Evolutionary conservation across 1,284 basidiomycete genomes (phyloP).

Genomic region (Butyriboletus appendiculatus): DNA sequence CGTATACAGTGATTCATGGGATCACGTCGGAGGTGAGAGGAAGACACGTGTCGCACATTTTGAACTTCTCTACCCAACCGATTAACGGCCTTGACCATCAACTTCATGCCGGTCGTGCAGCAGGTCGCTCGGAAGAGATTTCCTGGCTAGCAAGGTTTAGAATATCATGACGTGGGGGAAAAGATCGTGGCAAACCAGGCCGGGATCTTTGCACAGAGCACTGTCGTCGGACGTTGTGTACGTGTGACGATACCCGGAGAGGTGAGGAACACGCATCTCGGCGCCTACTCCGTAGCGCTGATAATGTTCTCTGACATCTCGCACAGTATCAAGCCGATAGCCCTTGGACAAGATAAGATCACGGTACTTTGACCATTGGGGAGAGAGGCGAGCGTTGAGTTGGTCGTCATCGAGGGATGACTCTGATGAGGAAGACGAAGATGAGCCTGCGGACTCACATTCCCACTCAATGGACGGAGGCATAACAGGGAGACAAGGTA

Average conservation of each 20-base stretch:
- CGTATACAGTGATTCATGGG: constrained; percentile 76
- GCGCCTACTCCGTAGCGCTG: constrained; percentile 5
- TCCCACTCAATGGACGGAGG: constrained; percentile 32
- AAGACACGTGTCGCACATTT: constrained; percentile 55
- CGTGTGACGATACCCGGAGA: constrained; percentile 39
- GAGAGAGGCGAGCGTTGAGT: constrained; percentile 55
- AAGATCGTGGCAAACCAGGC: constrained; percentile 49
- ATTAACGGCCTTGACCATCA: constrained; percentile 71
- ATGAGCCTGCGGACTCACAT: constrained; percentile 28
- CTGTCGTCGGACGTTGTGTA: constrained; percentile 48
- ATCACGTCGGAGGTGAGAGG: constrained; percentile 50
- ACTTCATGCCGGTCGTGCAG: constrained; percentile 47
- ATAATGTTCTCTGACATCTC: constrained; percentile 51
- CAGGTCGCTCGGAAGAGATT: constrained; percentile 68
- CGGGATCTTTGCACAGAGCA: constrained; percentile 66
- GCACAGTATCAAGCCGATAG: constrained; percentile 64
- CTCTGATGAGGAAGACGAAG: constrained; percentile 42
- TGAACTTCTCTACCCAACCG: constrained; percentile 60
- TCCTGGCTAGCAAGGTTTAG: constrained; percentile 50
- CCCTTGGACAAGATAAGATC: constrained; percentile 49
- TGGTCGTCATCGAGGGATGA: constrained; percentile 64
- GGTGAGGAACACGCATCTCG: constrained; percentile 21
- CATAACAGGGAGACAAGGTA: constrained; percentile 16
- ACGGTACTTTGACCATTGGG: constrained; percentile 62
- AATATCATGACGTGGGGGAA: background rate